Base-by-base conservation (phyloP, 768 basidiomycete species). In the Epithele typhae region DNA sequence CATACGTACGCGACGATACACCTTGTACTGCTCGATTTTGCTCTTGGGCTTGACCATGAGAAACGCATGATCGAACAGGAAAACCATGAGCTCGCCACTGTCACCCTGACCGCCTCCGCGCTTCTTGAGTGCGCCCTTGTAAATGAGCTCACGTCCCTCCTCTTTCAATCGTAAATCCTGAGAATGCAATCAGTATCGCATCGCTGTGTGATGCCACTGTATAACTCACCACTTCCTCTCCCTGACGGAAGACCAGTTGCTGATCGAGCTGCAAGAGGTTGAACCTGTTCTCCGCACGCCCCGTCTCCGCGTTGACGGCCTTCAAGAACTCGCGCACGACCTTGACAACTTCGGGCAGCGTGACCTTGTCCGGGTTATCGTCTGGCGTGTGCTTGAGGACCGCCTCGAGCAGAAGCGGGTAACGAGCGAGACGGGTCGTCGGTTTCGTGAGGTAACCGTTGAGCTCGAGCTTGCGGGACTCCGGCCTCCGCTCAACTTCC, bases 381-480 rank as follows among this genome's bases (percentile, higher is more conserved):
- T 92, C 90, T 0, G 87, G 81, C 0, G 96, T 99, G 41, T 93
- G 82, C 66, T 97, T 98, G 46, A 87, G 69, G 10, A 96, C 90
- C 14, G 91, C 94, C 55, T 91, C 92, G 24, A 99, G 75, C 2
- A 98, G 71, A 2, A 99, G 75, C 6, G 96, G 96, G 64, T 98
- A 98, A 53, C 96, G 76, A n/a, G 95, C 96, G 22, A 99, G 75
- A 57, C 96, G 84, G 5, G 96, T 98, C 2, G 96, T 98, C 1
- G 96, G 96, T 65, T 97, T 98, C 6, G 96, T 99, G 33, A 99
- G 73, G 65, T 98, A 99, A 1, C 92, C 96, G 63, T 99, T 99
- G 40, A 99, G 70, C 66, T 99, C 96, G 27, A 98, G 78, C 68
- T 97, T 98, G 23, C 95, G 78, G 8, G 94, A 97, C 63, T 96